Conservation (phyloP, 768 basidiomycete species). For the Gloeophyllum trabeum region DNA sequence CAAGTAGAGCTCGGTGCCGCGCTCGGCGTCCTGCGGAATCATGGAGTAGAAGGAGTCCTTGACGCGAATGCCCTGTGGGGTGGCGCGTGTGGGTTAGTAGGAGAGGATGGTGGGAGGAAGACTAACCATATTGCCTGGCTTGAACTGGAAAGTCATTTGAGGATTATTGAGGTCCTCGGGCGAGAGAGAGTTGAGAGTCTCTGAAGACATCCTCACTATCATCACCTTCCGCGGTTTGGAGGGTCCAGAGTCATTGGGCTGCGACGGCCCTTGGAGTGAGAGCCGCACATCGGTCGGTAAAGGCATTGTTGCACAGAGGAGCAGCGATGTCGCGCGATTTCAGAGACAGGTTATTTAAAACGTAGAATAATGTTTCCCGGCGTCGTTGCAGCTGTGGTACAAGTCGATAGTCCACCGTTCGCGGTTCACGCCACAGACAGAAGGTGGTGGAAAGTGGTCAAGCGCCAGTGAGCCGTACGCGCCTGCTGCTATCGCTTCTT, state of each 20-base stretch:
- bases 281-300: conserved; percentile 45
- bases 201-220: conserved; percentile 64
- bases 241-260: conserved; percentile 41
- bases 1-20: conserved; percentile 64
- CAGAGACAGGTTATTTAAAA: no score
- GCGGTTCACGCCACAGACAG: no score
- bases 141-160: conserved; percentile 51
- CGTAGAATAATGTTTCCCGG: no score
- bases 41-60: conserved; percentile 56
- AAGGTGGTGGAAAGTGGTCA: no score
- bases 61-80: conserved; percentile 49
- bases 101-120: conserved; percentile 3
- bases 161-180: conserved; percentile 29
- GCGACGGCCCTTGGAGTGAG: conserved; percentile 45
- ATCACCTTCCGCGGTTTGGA: conserved; percentile 63
- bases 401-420: no score
- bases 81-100: neutral
- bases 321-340: no score
- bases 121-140: conserved; percentile 47
- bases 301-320: no score
- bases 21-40: conserved; percentile 37
- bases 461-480: no score
- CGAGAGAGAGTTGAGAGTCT: conserved; percentile 60
- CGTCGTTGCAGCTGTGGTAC: no score
- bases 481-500: no score